A percentile compares a stretch with the other conserved stretches of the same genome.
Conservation (phyloP, 176 grass and related monocot genomes). For the Oryza brachyantha region DNA sequence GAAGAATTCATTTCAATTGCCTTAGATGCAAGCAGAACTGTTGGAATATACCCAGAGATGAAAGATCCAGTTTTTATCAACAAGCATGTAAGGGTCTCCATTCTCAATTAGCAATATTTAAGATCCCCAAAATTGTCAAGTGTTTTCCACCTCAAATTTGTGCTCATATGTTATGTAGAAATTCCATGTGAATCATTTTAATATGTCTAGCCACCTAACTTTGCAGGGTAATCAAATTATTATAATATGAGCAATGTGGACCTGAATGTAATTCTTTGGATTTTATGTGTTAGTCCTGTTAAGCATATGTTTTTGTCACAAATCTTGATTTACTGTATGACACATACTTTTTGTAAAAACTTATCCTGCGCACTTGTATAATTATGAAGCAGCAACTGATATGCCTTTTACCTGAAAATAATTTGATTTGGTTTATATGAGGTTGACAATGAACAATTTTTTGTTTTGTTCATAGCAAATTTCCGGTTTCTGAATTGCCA, state of each 20-base stretch:
- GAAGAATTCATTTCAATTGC: slow-evolving; percentile 92
- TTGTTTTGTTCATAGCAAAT: not conserved
- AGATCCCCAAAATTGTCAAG: slow-evolving; percentile 21
- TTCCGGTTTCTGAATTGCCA: slow-evolving; percentile 20
- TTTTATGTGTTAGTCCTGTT: not conserved
- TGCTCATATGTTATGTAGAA: not conserved
- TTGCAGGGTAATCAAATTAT: not conserved
- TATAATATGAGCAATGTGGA: not conserved
- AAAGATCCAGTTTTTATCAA: slow-evolving; percentile 98
- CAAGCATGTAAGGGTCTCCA: slow-evolving; percentile 64
- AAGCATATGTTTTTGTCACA: not conserved
- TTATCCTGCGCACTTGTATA: not conserved
- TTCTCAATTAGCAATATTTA: not conserved
- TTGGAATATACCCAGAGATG: slow-evolving; percentile 95
- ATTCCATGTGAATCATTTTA: not conserved
- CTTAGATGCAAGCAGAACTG: slow-evolving; percentile 72
- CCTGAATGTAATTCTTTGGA: not conserved
- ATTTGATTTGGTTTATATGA: not conserved
- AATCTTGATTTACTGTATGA: not conserved
- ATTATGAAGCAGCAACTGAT: not conserved
- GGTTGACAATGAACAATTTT: not conserved
- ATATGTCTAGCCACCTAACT: not conserved
- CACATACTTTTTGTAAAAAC: not conserved
- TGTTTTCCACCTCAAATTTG: not conserved
- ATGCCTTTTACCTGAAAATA: slow-evolving; percentile 6